Evolutionary conservation across 1,139 yeast species (phyloP), one percentile per base, ranked within the genome.

Genomic region (Taiozyma onychis): DNA sequence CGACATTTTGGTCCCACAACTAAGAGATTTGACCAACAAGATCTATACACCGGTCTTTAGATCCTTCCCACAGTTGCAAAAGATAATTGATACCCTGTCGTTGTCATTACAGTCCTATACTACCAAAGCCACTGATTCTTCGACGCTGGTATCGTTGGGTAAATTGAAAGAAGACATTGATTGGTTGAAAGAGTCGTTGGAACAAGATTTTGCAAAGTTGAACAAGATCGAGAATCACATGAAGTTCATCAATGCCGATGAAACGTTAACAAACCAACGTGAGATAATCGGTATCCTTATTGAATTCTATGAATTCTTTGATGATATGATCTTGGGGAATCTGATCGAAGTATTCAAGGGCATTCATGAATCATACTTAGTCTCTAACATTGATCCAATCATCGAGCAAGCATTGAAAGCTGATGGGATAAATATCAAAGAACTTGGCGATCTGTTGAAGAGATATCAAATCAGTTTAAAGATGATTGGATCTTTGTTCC

Each of bases 181-280:
- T 4, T 60, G 64, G 62, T 47, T 51, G 2, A 51, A 51, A 14
- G 61, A 60, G 21, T 46, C 58, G 1, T 41, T 57, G 0, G 51
- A 50, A 6, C 30, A 45, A 2, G 61, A 58, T 21, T 34, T 51
- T 8, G 44, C 28, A 8, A 55, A 56, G 32, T 34, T 60, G 13
- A 18, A 44, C n/a, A 53, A 51, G 26, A 41, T 59, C 2, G 51
- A 57, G 24, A 44, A 51, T 2, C 63, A 59, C 35, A 45, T 58
- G 26, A 46, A 53, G 41, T 56, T 59, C 47, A 26, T 59, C n/a
- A 54, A 49, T 27, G 62, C 63, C 1, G 56, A 57, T 34, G 64
- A 60, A 34, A 60, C 64, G 2, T 43, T 51, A 24, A 59, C 63
- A 0, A 56, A 53, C 5, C 55, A 54, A 41, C 50, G 47, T 6